Base-by-base conservation (phyloP, 2,329 filamentous ascomycete species). In the Fusarium subglutinans region DNA sequence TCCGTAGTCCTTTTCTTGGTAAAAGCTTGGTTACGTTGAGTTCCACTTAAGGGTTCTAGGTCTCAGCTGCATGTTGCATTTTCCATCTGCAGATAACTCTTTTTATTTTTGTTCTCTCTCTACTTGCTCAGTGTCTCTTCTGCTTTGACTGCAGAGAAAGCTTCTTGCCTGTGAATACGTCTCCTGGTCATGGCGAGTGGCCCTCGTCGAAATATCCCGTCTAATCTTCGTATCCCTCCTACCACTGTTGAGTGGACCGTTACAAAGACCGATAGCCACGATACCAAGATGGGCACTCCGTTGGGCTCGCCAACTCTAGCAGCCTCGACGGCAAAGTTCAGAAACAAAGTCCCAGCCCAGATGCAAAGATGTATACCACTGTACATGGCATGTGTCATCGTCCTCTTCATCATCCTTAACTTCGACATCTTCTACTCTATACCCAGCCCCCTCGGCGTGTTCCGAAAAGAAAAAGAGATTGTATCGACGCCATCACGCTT, bases 361-460 rank as follows among this genome's bases (percentile, higher is more conserved):
- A 80, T 89, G 66, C 83, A 85, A 59, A 83, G 87, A 68, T 82
- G 82, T 43, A 77, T 89, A 20, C 84, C 86, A 6, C 79, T 87
- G 24, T 87, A 87, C 73, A 69, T 87, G 28, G 82, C 79, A 37
- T 83, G 83, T 65, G 73, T 88, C 13, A 77, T 84, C 50, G 63
- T 88, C 24, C 69, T 89, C 44, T 73, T 88, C 45, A 80, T 89
- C 68, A 75, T 88, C 55, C 81, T 86, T 59, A 87, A 87, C 72
- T 79, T 84, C 43, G 84, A 85, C 69, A 67, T 84, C 55, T 80
- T 85, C 71, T 78, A 77, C 47, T 72, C 79, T 35, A 74, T 80
- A 33, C 77, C 78, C 12, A 77, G 66, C 28, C 78, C 79, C 1
- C 63, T 70, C 12, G 53, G 66, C 10, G 62, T 75, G 26, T 58